Base-by-base conservation (phyloP, 805 yeast species). In the Candida namnaoensis region DNA sequence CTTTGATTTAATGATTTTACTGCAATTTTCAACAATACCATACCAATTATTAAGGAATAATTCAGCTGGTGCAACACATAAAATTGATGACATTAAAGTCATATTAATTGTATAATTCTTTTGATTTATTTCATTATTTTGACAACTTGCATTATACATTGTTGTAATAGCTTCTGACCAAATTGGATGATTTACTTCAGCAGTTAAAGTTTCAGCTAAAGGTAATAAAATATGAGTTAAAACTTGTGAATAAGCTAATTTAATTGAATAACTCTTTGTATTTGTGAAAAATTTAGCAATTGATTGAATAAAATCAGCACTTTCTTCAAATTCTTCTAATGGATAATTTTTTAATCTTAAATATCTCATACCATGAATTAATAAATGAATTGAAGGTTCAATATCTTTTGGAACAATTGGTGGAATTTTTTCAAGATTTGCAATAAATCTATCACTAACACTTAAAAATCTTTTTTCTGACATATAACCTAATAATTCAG, bases 121-220 rank as follows among this genome's bases (percentile, higher is more conserved):
- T 23, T 49, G 71, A 44, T 60, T 71, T 35, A 54, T 52, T 43
- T 61, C 71, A 65, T 72, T 69, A 38, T 64, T 73, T 42, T 57
- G 60, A 35, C 69, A 71, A 13, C 72, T 75, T 9, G 33, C 33
- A 13, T 68, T 60, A 57, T 74, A 80, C 12, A 91, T 76, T 15
- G 69, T 64, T 23, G 74, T 73, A 41, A 88, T 75, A 0, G 96
- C 93, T 35, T 79, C 85, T 0, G 82, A 80, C 99, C 99, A 93
- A 1, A 83, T 78, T 4, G 99, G 99, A 58, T 91, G 95, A 54
- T 93, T 91, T 1, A 88, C 90, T 57, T 93, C 99, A 0, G 96
- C 98, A 0, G 96, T 87, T 30, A 90, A 69, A 1, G 79, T 70
- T 8, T 87, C 91, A 0, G 97, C 95, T 24, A 93, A 60, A 0